Conservation (phyloP, 1,139 yeast genomes). For the Suhomyces coccinellae region DNA sequence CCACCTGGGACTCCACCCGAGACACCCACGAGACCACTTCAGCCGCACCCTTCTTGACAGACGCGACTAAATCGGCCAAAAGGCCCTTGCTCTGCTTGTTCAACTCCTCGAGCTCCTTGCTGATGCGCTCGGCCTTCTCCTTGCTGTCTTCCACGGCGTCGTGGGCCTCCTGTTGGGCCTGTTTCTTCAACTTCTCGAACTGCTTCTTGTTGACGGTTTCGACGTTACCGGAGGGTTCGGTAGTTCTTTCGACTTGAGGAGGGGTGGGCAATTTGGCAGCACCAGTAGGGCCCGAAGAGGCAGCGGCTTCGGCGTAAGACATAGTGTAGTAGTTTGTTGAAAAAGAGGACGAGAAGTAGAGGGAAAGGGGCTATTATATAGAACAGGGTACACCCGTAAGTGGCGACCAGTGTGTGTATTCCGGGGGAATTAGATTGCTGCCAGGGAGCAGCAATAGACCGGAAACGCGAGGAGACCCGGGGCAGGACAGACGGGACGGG, state of each 20-base stretch:
- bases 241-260: slow-evolving; percentile 24
- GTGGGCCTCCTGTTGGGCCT: slow-evolving; percentile 23
- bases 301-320: slow-evolving; percentile 44
- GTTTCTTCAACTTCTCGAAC: slow-evolving; percentile 30
- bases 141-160: slow-evolving; percentile 20
- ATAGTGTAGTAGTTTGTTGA: slow-evolving; percentile 1
- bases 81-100: slow-evolving; percentile 28
- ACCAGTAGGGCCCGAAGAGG: slow-evolving; percentile 35
- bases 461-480: background rate
- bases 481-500: too few relatives aligned
- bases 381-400: background rate
- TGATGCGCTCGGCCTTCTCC: slow-evolving; percentile 8
- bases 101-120: slow-evolving; percentile 28
- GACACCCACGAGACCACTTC: slow-evolving; percentile 9
- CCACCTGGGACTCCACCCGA: background rate
- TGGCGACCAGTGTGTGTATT: background rate
- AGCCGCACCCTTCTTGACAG: slow-evolving; percentile 12
- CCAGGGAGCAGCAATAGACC: background rate
- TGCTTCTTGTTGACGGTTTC: slow-evolving; percentile 32
- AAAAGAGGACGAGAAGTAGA: background rate
- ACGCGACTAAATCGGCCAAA: slow-evolving; percentile 19
- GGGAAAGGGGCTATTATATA: background rate
- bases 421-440: background rate
- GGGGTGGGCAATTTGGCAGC: slow-evolving; percentile 27
- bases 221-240: slow-evolving; percentile 29